phyloP scores from a whole-genome alignment of 1,139 yeast species.

The Saccharomycopsis phalli region DNA sequence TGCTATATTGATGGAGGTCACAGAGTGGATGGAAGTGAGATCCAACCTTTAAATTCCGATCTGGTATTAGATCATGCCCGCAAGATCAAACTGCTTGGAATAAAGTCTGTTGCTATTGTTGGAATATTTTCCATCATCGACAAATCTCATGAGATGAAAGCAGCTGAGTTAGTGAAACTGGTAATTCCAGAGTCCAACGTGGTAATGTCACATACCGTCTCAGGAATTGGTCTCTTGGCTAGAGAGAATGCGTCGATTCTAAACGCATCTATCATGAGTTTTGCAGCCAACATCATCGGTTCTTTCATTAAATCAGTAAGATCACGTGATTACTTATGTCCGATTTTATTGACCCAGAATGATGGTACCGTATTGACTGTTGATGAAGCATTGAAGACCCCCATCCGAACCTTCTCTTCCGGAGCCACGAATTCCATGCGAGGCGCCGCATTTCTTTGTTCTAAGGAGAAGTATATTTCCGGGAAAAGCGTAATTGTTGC shows the following conservation, averaged over 20 bases:
- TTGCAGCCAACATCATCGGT: slow-evolving; percentile 31
- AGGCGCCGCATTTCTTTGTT: slow-evolving; percentile 35
- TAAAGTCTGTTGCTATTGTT: slow-evolving; percentile 31
- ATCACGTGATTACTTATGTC: slow-evolving; percentile 29
- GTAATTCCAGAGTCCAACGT: slow-evolving; percentile 29
- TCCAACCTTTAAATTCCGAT: slow-evolving; percentile 28
- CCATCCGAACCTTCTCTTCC: slow-evolving; percentile 36
- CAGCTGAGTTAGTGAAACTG: slow-evolving; percentile 26
- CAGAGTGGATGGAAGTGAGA: slow-evolving; percentile 33
- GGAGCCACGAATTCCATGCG: slow-evolving; percentile 41
- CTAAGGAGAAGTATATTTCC: slow-evolving; percentile 25
- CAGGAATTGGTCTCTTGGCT: slow-evolving; percentile 34
- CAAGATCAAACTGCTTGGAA: slow-evolving; percentile 27
- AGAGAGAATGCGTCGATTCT: slow-evolving; percentile 37
- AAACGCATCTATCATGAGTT: slow-evolving; percentile 34
- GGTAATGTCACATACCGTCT: slow-evolving; percentile 31
- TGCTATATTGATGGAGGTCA: slow-evolving; percentile 32
- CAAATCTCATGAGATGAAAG: slow-evolving; percentile 29
- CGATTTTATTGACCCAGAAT: slow-evolving; percentile 34
- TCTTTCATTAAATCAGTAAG: slow-evolving; percentile 31
- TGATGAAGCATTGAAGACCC: slow-evolving; percentile 30
- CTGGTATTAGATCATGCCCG: slow-evolving; percentile 28
- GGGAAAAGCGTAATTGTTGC: slow-evolving; percentile 31
- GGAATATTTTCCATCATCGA: slow-evolving; percentile 34
- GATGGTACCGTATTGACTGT: slow-evolving; percentile 36